Percentiles rank a stretch among this genome's conserved stretches.
These are phyloP conservation scores for Saccharomycopsis sp. DNA, from an alignment of 805 yeast species.

Conservation along the genomic window DNA sequence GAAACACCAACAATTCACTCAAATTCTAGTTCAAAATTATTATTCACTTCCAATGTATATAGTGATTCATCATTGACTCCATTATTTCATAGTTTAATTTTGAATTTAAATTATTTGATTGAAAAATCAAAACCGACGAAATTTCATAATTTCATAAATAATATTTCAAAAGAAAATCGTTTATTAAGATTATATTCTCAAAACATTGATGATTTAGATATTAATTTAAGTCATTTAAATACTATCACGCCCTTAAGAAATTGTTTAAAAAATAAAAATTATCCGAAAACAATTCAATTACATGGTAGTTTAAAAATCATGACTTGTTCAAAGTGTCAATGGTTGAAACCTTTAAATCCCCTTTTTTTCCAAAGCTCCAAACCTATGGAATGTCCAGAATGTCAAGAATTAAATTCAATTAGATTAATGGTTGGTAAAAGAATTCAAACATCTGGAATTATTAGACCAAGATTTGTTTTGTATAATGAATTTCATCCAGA, in stretches of 20 bases:
- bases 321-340: slow-evolving; percentile 68
- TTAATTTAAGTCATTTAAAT: slow-evolving; percentile 37
- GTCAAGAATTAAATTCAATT: slow-evolving; percentile 46
- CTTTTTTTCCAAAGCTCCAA: slow-evolving; percentile 33
- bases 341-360: slow-evolving; percentile 43
- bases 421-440: slow-evolving; percentile 54
- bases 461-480: slow-evolving; percentile 56
- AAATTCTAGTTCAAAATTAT: slow-evolving; percentile 32
- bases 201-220: slow-evolving; percentile 76
- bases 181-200: slow-evolving; percentile 74
- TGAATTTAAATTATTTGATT: slow-evolving; percentile 39
- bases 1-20: neutral
- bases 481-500: slow-evolving; percentile 80
- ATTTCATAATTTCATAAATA: slow-evolving; percentile 58
- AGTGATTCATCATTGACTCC: slow-evolving; percentile 48
- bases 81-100: slow-evolving; percentile 67
- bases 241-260: slow-evolving; percentile 39
- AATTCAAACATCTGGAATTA: slow-evolving; percentile 47
- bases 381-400: slow-evolving; percentile 46
- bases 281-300: slow-evolving; percentile 60
- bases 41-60: slow-evolving; percentile 75
- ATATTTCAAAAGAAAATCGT: slow-evolving; percentile 50
- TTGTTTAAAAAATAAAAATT: slow-evolving; percentile 7
- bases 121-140: slow-evolving; percentile 59
- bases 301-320: slow-evolving; percentile 74